Conservation (phyloP, 2,329 filamentous ascomycete species). For the Fusarium ambrosium region DNA sequence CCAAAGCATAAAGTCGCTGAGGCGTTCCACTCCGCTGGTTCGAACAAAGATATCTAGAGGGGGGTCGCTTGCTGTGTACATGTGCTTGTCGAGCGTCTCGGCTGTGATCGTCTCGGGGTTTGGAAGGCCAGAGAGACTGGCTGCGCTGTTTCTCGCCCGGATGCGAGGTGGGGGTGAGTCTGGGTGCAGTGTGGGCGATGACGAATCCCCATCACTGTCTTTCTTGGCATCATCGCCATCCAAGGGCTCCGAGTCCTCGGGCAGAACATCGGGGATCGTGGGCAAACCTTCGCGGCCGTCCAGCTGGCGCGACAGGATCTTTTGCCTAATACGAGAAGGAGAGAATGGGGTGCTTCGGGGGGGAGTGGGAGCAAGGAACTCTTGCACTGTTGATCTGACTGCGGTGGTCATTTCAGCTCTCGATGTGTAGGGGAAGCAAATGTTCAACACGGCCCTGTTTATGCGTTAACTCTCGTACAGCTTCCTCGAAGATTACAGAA, state of each 20-base stretch:
- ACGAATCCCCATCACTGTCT: conserved; percentile 69
- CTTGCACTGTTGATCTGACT: conserved; percentile 87
- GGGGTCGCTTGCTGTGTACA: conserved; percentile 88
- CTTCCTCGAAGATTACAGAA: background rate
- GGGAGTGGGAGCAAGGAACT: conserved; percentile 82
- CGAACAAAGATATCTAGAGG: conserved; percentile 92
- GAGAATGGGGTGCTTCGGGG: conserved; percentile 82
- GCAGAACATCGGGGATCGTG: conserved; percentile 64
- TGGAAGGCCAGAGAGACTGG: conserved; percentile 59
- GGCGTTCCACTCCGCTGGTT: conserved; percentile 90
- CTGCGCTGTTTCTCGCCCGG: conserved; percentile 50
- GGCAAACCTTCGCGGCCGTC: conserved; percentile 62
- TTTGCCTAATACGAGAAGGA: conserved; percentile 87
- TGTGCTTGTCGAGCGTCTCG: conserved; percentile 85
- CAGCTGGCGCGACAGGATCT: conserved; percentile 79
- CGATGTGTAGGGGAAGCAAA: conserved; percentile 98
- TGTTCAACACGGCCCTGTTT: conserved; percentile 77
- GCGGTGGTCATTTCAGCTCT: conserved; percentile 94
- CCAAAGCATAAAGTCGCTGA: conserved; percentile 99
- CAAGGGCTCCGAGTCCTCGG: conserved; percentile 54
- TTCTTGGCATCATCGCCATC: conserved; percentile 59
- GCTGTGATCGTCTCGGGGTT: conserved; percentile 91
- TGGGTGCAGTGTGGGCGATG: conserved; percentile 70
- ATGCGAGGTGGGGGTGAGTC: conserved; percentile 63
- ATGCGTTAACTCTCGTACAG: conserved; percentile 21